Evolutionary conservation across 2,329 filamentous ascomycete species (phyloP).

Genomic region (Paradendryphiella salina): DNA sequence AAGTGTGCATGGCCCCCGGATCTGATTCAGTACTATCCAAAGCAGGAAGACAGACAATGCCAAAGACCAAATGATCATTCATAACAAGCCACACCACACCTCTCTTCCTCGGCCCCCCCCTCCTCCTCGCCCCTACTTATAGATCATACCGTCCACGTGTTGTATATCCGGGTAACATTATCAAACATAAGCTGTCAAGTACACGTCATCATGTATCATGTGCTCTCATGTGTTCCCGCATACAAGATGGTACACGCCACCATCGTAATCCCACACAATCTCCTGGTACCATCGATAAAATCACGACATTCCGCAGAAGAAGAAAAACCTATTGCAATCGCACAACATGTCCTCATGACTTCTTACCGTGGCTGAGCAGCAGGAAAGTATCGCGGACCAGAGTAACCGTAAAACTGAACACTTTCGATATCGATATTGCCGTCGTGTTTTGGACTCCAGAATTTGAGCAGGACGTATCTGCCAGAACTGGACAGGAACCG

Average conservation of each 20-base stretch:
- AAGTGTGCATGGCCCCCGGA: too few relatives aligned
- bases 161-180: constrained; percentile 5
- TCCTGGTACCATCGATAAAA: neutral
- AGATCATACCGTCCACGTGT: neutral
- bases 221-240: neutral
- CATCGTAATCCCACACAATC: neutral
- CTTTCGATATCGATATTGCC: constrained; percentile 89
- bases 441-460: constrained; percentile 78
- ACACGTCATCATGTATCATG: neutral
- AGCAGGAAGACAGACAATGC: too few relatives aligned
- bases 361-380: constrained; percentile 56
- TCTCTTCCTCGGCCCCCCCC: too few relatives aligned
- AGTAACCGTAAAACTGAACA: constrained; percentile 79
- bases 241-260: neutral
- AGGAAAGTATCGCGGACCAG: constrained; percentile 83
- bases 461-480: constrained; percentile 82
- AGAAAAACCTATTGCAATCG: neutral
- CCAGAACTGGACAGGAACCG: constrained; percentile 59
- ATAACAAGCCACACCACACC: too few relatives aligned
- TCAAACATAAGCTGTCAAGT: neutral
- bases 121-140: constrained; percentile 19
- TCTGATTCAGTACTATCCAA: too few relatives aligned
- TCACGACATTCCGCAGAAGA: neutral
- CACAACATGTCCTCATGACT: neutral
- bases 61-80: too few relatives aligned